Evolutionary conservation across 768 basidiomycete species (phyloP), one percentile per base, ranked within the genome.

Genomic region (Pholiota microspora): DNA sequence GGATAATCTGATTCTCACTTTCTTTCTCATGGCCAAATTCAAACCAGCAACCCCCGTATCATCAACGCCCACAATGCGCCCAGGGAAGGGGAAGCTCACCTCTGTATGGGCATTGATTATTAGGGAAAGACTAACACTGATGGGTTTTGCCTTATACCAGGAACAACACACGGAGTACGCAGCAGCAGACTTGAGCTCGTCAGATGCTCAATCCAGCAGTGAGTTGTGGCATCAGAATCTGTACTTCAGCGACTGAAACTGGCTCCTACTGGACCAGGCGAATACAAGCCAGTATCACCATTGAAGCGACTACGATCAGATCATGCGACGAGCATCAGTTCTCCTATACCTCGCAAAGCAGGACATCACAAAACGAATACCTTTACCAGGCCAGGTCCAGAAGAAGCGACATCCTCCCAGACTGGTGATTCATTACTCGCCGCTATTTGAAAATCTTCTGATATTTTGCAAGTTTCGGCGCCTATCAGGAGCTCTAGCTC

Each of bases 141-240:
- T 16, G 21, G 0, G 18, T n/a, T 23, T 2, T 12, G 4, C 23
- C 18, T 7, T 24, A 9, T 42, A 12, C 40, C 12, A 23, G 36
- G 13, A 42, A 1, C 18, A 55, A 24, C 40, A 56, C 1, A 57
- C 58, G 3, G 45, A 54, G 28, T 49, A 55, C 29, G 47, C 56
- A 24, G 51, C 23, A 12, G 49, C 49, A 25, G 54, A 62, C 23
- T 15, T 49, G 21, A 42, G 40, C 40, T 42, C 40, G 12, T 42
- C 40, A 3, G 40, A 42, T 23, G 40, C 40, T 23, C 21, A 42
- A 42, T 42, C 40, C 18, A 42, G 40, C 8, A 21, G 40, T 42
- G 12, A 12, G 29, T 18, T 36, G 35, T 36, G 35, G n/a, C n/a
- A 36, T 36, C 3, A 2, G n/a, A n/a, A 15, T 36, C n/a, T 16